These are phyloP conservation scores for Neckera pumila DNA, from an alignment of 225 moss, liverwort and hornwort species.

Conservation along the genomic window DNA sequence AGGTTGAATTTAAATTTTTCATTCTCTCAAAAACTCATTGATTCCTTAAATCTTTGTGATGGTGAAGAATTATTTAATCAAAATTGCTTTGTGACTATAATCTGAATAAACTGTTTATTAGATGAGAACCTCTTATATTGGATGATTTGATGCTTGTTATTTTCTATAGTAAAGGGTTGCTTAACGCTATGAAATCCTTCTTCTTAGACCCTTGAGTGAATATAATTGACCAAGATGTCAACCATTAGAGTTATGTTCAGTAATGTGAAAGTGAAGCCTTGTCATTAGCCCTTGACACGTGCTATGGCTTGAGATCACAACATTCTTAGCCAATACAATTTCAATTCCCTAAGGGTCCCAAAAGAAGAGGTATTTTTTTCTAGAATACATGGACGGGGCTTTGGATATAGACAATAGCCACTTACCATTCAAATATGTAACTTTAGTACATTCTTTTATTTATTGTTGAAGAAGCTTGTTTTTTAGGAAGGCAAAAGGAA, in stretches of 20 bases:
- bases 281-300: fast-evolving
- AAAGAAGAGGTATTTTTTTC: background rate
- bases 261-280: too few species aligned
- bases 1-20: background rate
- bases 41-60: background rate
- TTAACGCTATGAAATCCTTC: background rate
- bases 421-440: background rate
- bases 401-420: background rate
- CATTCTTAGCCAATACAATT: too few species aligned
- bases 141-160: background rate
- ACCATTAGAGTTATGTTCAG: background rate
- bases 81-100: background rate
- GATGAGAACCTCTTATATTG: background rate
- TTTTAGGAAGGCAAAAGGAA: background rate
- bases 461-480: background rate
- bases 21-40: background rate
- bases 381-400: fast-evolving
- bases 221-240: background rate
- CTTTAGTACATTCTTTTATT: background rate
- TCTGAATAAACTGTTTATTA: fast-evolving
- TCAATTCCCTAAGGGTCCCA: fast-evolving
- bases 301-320: background rate
- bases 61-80: background rate
- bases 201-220: background rate
- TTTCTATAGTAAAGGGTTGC: background rate